Base-by-base conservation (phyloP, 495 filamentous ascomycete species). In the Penicillium simplicissimum region DNA sequence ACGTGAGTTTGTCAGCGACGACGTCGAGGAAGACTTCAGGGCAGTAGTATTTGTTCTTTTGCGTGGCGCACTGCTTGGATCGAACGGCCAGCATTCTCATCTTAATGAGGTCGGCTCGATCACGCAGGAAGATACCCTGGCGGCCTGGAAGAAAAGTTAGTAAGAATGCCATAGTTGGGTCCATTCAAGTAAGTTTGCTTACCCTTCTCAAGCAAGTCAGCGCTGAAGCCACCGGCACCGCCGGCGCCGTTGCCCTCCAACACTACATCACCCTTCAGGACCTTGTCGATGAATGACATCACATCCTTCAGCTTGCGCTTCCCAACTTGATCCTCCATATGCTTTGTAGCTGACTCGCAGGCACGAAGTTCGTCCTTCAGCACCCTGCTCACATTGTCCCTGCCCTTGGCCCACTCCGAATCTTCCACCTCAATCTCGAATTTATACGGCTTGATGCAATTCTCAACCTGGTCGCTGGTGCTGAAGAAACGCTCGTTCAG, bases 401-500 rank as follows among this genome's bases (percentile, higher is more conserved):
- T 78, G 1, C 91, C 92, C 59, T 89, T 85, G 6, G 79, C 74
- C 95, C 95, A 99, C 71, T 98, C 96, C 7, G 85, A 79, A 21
- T 91, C 89, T 63, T 96, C 90, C 49, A 98, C 87, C 69, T 99
- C 95, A 52, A 98, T 95, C 59, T 97, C 91, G 65, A 89, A 98
- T 71, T 98, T 99, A 80, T 93, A 99, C 2, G 95, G 95, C 72
- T 99, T 99, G 79, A 99, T 94, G 70, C 95, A 98, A 69, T 97
- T 97, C 74, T 99, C 95, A n/a, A 99, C 92, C 72, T 97, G 94
- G 70, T 99, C 95, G 64, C 89, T 92, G 3, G 96, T 98, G 70
- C 91, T 92, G 77, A 96, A 97, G 65, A 96, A 96, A 2, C 93
- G 87, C 60, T 99, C 95, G 61, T 93, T 95, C 15, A 99, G 76